phyloP scores from a whole-genome alignment of 306 rosid species.

The Quercus cerris region DNA sequence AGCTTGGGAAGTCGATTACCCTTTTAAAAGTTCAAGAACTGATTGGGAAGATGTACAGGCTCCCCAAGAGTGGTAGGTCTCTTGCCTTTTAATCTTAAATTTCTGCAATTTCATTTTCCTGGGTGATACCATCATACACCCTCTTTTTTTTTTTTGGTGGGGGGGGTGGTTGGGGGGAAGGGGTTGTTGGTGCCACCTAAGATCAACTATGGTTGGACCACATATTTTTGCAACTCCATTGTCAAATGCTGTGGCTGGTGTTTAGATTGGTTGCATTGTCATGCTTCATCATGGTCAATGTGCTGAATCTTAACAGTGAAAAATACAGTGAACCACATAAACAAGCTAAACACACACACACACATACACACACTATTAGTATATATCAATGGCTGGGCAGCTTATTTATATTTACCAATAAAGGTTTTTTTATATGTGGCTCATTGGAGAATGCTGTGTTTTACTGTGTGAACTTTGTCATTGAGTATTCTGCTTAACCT shows the following conservation, averaged over 20 bases:
- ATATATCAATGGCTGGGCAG: background rate
- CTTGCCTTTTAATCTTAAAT: background rate
- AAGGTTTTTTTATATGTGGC: background rate
- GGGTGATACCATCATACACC: no score
- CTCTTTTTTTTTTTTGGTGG: background rate
- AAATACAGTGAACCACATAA: background rate
- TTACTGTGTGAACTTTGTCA: conserved; percentile 13
- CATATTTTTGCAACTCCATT: background rate
- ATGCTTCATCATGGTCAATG: background rate
- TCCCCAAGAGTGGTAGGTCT: conserved; percentile 64
- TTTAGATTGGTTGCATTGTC: conserved; percentile 2
- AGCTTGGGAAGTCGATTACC: conserved; percentile 72
- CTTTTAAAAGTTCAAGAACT: conserved; percentile 67
- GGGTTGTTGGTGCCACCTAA: background rate
- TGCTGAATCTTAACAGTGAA: background rate
- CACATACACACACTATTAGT: background rate
- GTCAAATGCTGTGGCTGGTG: background rate
- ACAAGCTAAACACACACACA: no score
- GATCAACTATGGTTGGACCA: background rate
- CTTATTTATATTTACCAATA: background rate
- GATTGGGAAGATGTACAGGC: conserved; percentile 44
- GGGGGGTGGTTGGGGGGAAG: background rate
- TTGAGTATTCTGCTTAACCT: conserved; percentile 27
- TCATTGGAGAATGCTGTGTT: background rate
- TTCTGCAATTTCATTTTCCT: conserved; percentile 13